Evolutionary conservation across 495 filamentous ascomycete genomes (phyloP), one percentile per base, ranked within the genome.

Genomic region (Penicillium riverlandense): DNA sequence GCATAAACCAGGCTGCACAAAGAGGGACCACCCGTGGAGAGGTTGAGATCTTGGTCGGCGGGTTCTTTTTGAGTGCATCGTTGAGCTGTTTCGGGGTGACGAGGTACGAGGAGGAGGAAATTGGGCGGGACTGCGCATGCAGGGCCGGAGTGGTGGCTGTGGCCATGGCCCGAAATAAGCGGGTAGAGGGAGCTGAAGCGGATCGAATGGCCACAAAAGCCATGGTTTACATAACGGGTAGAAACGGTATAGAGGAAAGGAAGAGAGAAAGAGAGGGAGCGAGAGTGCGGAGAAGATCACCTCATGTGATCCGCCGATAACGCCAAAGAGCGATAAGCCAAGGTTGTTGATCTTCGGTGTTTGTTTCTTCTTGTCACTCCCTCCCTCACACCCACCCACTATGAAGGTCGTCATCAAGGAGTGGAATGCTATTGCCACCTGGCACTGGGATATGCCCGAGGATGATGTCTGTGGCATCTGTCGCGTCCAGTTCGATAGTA

Each of bases 391-490:
- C 14, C 32, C 28, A 8, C n/a, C 36, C 38, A 66, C 34, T 33
- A 96, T 99, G 92, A 97, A 95, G 63, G 90, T 97, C 63, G 88
- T 76, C 11, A 89, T 97, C 67, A 87, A 83, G 59, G 76, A 84
- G 61, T 97, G 89, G 89, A 86, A 90, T 65, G 88, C 87, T 3
- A 86, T 97, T 38, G 92, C 92, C 1, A 86, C 88, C 28, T 99
- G 92, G 92, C 80, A 86, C 46, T 99, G 92, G 92, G 89, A 97
- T 59, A 88, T 96, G 59, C 88, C 92, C 36, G 90, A 95, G 54
- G 92, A 97, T 69, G 92, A 99, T 54, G 88, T 97, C 46, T 99
- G 92, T 54, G 92, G 92, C 45, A 99, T 99, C 68, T 99, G 92
- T 72, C 90, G 91, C 59, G 86, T 94, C 27, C 88, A 95, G 59